phyloP scores from a whole-genome alignment of 805 yeast species.

The Wickerhamiella vanderwaltii region DNA sequence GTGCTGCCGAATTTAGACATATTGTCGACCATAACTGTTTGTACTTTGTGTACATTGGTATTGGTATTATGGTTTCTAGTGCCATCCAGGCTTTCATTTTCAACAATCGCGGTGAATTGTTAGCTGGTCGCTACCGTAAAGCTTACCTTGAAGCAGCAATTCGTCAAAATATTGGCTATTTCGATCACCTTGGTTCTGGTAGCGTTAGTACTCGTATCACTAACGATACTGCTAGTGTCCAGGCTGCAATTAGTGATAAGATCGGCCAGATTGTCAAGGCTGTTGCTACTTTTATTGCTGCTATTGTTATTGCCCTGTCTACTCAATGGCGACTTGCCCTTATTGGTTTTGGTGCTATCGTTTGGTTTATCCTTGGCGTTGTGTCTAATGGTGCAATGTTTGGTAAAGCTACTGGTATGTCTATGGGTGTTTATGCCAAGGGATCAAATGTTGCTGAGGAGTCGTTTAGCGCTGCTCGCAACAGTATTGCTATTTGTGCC shows the following conservation, averaged over 20 bases:
- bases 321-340: slow-evolving; percentile 29
- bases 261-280: slow-evolving; percentile 30
- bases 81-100: slow-evolving; percentile 28
- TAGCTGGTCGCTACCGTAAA: slow-evolving; percentile 31
- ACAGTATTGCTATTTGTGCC: slow-evolving; percentile 33
- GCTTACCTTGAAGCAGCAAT: slow-evolving; percentile 28
- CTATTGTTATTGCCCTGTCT: slow-evolving; percentile 27
- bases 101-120: slow-evolving; percentile 32
- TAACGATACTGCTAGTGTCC: slow-evolving; percentile 30
- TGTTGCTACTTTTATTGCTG: slow-evolving; percentile 30
- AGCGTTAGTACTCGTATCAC: slow-evolving; percentile 34
- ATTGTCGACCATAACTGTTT: slow-evolving; percentile 28
- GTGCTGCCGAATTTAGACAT: slow-evolving; percentile 26
- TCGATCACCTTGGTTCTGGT: slow-evolving; percentile 33
- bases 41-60: slow-evolving; percentile 32
- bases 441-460: slow-evolving; percentile 34
- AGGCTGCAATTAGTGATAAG: slow-evolving; percentile 34
- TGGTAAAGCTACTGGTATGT: slow-evolving; percentile 21
- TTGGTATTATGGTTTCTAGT: slow-evolving; percentile 27
- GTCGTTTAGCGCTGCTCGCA: slow-evolving; percentile 30
- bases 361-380: slow-evolving; percentile 24
- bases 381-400: slow-evolving; percentile 26
- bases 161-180: slow-evolving; percentile 33
- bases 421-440: slow-evolving; percentile 21
- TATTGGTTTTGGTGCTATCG: slow-evolving; percentile 28